Percentiles rank a stretch among this genome's conserved stretches.
Conservation (phyloP, 305 asterid genomes). For the Solanum hybrid region DNA sequence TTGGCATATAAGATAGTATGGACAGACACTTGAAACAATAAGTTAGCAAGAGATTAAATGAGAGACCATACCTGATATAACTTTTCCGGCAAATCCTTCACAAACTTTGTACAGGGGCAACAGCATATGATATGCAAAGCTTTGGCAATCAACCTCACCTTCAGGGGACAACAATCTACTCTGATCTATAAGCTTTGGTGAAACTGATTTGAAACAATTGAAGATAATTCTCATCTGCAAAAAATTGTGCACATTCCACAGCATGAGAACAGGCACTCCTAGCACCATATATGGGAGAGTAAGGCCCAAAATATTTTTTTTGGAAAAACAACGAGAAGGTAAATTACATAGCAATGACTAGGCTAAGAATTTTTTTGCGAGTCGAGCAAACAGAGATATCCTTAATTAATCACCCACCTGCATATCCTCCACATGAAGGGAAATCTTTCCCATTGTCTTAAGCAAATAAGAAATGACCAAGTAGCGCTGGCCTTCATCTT, state of each 20-base stretch:
- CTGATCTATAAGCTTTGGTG: conserved; percentile 46
- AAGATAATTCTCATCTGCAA: conserved; percentile 80
- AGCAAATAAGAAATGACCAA: conserved; percentile 63
- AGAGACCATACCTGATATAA: conserved; percentile 51
- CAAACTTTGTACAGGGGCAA: conserved; percentile 73
- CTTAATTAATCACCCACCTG: conserved; percentile 41
- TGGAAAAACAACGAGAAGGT: not conserved
- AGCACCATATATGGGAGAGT: not conserved
- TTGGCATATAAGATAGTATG: not conserved
- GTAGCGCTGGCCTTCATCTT: conserved; percentile 22
- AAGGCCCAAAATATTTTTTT: not conserved
- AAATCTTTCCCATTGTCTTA: conserved; percentile 67
- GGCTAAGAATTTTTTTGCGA: not conserved
- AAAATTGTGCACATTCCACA: not conserved
- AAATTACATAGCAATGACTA: not conserved
- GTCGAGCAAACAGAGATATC: not conserved
- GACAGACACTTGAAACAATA: not conserved
- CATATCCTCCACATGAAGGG: conserved; percentile 54
- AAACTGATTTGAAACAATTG: conserved; percentile 54
- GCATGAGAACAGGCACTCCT: not conserved
- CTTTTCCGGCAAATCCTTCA: conserved; percentile 75
- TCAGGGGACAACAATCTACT: conserved; percentile 13
- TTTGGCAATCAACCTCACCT: conserved; percentile 32
- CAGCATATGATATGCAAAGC: conserved; percentile 60
- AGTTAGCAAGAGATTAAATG: not conserved